These are phyloP conservation scores for Xenoacremonium recifei DNA, from an alignment of 2,329 filamentous ascomycete species.

Conservation along the genomic window DNA sequence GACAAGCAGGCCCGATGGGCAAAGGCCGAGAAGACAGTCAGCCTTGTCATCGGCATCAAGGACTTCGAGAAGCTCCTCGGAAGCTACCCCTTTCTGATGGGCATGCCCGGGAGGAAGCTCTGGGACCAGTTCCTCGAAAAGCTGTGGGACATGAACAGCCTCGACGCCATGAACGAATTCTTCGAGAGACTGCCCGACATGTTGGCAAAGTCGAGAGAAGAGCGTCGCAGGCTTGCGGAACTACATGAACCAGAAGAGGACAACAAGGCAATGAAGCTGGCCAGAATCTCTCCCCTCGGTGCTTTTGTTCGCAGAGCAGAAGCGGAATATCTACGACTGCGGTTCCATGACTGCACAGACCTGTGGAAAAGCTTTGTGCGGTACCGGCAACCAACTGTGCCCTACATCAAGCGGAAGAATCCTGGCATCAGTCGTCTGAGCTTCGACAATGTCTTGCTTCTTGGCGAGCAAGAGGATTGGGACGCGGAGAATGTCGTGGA, in stretches of 20 bases:
- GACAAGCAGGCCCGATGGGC: constrained; percentile 39
- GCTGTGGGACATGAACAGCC: constrained; percentile 80
- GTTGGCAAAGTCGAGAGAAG: constrained; percentile 61
- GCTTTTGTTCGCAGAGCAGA: constrained; percentile 73
- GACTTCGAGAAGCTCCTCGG: constrained; percentile 59
- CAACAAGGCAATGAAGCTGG: constrained; percentile 58
- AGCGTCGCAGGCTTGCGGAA: constrained; percentile 55
- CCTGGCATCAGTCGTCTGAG: constrained; percentile 55
- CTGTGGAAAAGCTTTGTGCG: constrained; percentile 82
- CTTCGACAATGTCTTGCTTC: constrained; percentile 56
- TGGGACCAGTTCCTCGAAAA: constrained; percentile 82
- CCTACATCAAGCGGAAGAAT: constrained; percentile 62
- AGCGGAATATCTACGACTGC: constrained; percentile 76
- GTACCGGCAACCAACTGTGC: constrained; percentile 75
- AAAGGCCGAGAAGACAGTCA: constrained; percentile 48
- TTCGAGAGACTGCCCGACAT: constrained; percentile 60
- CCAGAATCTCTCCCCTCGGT: constrained; percentile 76
- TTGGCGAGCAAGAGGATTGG: constrained; percentile 52
- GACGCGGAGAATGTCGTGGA: constrained; percentile 40
- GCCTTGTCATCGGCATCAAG: constrained; percentile 53
- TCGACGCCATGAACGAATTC: constrained; percentile 77
- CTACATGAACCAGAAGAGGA: constrained; percentile 40
- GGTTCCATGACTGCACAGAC: constrained; percentile 74
- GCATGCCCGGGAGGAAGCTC: constrained; percentile 73
- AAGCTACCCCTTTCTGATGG: constrained; percentile 49